phyloP scores from a whole-genome alignment of 768 basidiomycete species.

The Suillus sp. region DNA sequence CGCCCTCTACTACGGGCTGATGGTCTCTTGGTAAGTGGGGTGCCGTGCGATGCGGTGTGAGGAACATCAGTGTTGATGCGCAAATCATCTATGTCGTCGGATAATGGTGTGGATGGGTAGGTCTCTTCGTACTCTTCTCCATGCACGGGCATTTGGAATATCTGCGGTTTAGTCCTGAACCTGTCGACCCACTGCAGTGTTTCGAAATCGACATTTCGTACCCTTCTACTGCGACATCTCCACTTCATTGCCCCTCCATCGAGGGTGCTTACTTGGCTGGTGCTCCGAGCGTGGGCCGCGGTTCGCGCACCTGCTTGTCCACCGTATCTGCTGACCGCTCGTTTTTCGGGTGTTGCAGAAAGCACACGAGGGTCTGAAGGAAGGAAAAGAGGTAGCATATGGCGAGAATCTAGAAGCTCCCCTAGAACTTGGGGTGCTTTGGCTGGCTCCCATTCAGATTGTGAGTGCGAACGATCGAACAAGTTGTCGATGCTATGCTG shows the following conservation, averaged over 20 bases:
- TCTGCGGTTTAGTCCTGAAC: slow-evolving; percentile 47
- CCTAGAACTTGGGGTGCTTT: slow-evolving; percentile 81
- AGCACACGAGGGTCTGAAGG: slow-evolving; percentile 81
- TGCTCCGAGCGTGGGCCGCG: slow-evolving; percentile 35
- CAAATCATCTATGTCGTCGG: slow-evolving; percentile 36
- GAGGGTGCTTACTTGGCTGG: slow-evolving; percentile 41
- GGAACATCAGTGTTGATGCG: slow-evolving; percentile 42
- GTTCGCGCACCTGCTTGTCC: slow-evolving; percentile 17
- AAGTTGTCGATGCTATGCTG: slow-evolving; percentile 75
- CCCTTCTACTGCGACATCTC: slow-evolving; percentile 57
- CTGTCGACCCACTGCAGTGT: slow-evolving; percentile 76
- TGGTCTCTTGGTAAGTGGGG: slow-evolving; percentile 69
- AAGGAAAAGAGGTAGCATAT: slow-evolving; percentile 88
- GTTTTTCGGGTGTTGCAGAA: slow-evolving; percentile 63
- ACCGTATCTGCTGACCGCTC: slow-evolving; percentile 21
- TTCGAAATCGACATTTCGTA: slow-evolving; percentile 62
- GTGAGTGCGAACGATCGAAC: slow-evolving; percentile 69
- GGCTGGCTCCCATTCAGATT: slow-evolving; percentile 75
- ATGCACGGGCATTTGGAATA: slow-evolving; percentile 48
- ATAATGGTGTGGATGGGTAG: slow-evolving; percentile 36
- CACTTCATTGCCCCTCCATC: slow-evolving; percentile 51
- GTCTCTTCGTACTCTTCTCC: slow-evolving; percentile 38
- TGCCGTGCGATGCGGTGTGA: slow-evolving; percentile 28
- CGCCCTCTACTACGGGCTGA: slow-evolving; percentile 59
- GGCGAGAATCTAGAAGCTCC: slow-evolving; percentile 88